Evolutionary conservation across 352 stramenopile species (phyloP), one percentile per base, ranked within the genome.

Genomic region (Pythium phragmitis): DNA sequence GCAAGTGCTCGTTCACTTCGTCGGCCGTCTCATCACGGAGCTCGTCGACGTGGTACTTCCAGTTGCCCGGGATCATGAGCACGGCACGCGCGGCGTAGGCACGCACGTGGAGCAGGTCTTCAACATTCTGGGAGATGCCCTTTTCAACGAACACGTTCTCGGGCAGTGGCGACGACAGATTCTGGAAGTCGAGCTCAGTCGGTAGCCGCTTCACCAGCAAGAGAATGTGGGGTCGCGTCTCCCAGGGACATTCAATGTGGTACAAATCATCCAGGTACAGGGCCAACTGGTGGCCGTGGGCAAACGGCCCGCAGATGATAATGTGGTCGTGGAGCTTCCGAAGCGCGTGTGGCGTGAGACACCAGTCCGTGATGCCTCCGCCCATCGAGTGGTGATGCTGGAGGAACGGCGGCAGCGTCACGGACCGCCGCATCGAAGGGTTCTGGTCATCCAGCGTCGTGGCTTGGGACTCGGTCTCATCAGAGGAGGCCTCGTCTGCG

Each of bases 61-160:
- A 82, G 61, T 74, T 74, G 0, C 69, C 70, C 7, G 78, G 75
- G 33, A 87, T 73, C 62, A 89, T 72, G n/a, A 88, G 60, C 33
- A 88, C 76, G 7, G 68, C 68, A 0, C 67, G 65, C 4, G 80
- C 78, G 0, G 74, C 67, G 42, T 73, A 78, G 6, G 69, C 75
- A 26, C 78, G 63, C 8, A 89, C 75, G 45, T 69, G 76, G 5
- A 85, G 49, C 21, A 89, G 48, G 37, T 88, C 78, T 42, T 85
- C 78, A 28, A 87, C 71, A 16, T 77, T 82, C 58, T 85, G 67
- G 9, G 73, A 77, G 6, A 73, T 60, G 13, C 80, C 78, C 14
- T 72, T 65, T 46, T 86, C 68, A 1, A 86, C 60, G 46, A 74
- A 82, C 33, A 85, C 75, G 45, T 82, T 76, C 4, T 60, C 17